Base-by-base conservation (phyloP, 192 early-diverging fungal species). In the Phycomyces blakesleeanus region DNA sequence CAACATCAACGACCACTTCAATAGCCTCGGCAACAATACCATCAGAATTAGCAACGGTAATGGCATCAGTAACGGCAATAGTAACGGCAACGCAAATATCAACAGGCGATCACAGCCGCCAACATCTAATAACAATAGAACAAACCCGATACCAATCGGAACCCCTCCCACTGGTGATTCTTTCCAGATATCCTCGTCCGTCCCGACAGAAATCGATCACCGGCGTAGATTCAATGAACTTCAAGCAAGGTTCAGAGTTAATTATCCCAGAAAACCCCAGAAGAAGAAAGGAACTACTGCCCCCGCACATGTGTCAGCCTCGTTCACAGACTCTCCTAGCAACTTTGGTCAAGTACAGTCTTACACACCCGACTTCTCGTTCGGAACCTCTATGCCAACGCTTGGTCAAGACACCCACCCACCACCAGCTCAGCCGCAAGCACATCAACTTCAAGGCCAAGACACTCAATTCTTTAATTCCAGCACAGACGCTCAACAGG, bases 161-260 rank as follows among this genome's bases (percentile, higher is more conserved):
- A 34, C 54, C 20, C 44, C 55, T 37, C 44, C 54, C 21, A 55
- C 26, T 38, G 15, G 9, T 34, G 16, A 39, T 38, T 3, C 27
- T 25, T 21, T 55, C 14, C 44, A 18, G 44, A 18, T 34, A 34
- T 29, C 52, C 1, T 62, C 66, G 11, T 60, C 67, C 22, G 25
- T 60, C 38, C 44, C 51, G 21, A 34, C 16, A n/a, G 55, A 34
- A 22, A 59, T 71, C 39, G 69, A 71, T 61, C 69, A 71, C 53
- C 69, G 65, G 24, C 57, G 63, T 54, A 50, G 69, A 39, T 59
- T 65, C 16, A 64, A 59, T 42, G 69, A 71, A 27, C 37, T 71
- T 5, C 69, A 71, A 50, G 69, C 69, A 20, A 49, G 69, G 41
- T 71, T 71, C 39, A 71, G 63, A 64, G 63, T 71, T 16, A 71